These are phyloP conservation scores for Stylonectria norvegica DNA, from an alignment of 2,329 filamentous ascomycete genomes.

Conservation along the genomic window DNA sequence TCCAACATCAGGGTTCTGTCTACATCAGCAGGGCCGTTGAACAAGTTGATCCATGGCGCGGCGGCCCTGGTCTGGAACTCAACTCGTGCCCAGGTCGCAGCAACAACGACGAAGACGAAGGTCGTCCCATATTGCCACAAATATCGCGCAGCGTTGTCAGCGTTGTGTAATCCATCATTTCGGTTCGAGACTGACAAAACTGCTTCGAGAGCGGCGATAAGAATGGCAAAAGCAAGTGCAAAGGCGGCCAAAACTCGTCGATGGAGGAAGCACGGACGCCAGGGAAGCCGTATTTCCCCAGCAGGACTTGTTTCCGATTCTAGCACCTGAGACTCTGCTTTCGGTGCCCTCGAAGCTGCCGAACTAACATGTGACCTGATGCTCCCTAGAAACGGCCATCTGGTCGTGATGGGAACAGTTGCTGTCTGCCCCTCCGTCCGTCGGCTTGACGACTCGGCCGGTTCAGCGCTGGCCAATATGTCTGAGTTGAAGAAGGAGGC, in stretches of 20 bases:
- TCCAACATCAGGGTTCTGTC: slow-evolving; percentile 37
- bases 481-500: slow-evolving; percentile 27
- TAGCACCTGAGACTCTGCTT: neutral
- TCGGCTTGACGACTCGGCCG: neutral
- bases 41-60: slow-evolving; percentile 38
- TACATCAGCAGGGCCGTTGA: slow-evolving; percentile 26
- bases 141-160: slow-evolving; percentile 28
- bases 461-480: slow-evolving; percentile 15
- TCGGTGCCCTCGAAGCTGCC: slow-evolving; percentile 14
- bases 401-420: slow-evolving; percentile 9
- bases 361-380: slow-evolving; percentile 19
- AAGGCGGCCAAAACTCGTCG: slow-evolving; percentile 31
- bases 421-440: slow-evolving; percentile 16
- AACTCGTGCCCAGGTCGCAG: slow-evolving; percentile 35
- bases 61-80: slow-evolving; percentile 38
- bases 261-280: slow-evolving; percentile 36
- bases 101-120: slow-evolving; percentile 31
- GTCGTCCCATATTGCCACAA: slow-evolving; percentile 37
- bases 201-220: slow-evolving; percentile 30
- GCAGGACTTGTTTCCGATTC: slow-evolving; percentile 18
- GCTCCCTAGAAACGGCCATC: slow-evolving; percentile 28
- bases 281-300: slow-evolving; percentile 30
- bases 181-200: slow-evolving; percentile 30
- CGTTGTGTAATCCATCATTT: slow-evolving; percentile 29
- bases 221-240: slow-evolving; percentile 25